Conservation (phyloP, 371 early-diverging fungal species). For the Chytridium lagenaria region DNA sequence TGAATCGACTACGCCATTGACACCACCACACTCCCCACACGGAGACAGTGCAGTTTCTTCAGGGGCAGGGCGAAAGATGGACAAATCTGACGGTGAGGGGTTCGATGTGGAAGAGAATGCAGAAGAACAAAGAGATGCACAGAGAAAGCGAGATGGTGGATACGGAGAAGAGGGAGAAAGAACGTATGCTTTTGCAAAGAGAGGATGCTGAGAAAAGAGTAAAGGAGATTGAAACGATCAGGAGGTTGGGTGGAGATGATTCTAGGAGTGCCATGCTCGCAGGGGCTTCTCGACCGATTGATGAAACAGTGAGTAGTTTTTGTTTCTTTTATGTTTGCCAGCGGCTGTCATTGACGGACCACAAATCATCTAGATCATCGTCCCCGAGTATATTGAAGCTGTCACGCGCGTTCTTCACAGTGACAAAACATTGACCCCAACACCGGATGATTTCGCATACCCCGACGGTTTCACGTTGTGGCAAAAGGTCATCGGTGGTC, state of each 20-base stretch:
- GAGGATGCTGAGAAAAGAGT: slow-evolving; percentile 31
- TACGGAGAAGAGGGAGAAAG: slow-evolving; percentile 14
- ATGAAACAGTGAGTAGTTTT: slow-evolving; percentile 2
- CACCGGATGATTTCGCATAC: slow-evolving; percentile 51
- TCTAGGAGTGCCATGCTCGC: neutral
- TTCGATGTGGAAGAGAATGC: neutral
- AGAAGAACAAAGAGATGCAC: neutral
- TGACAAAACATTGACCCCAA: slow-evolving; percentile 43
- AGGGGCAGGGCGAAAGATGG: slow-evolving; percentile 2
- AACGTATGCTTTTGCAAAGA: slow-evolving; percentile 21
- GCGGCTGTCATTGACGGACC: too few species aligned
- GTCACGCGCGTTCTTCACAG: slow-evolving; percentile 44
- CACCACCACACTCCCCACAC: too few species aligned
- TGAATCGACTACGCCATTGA: too few species aligned
- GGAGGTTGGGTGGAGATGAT: slow-evolving; percentile 16
- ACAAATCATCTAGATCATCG: too few species aligned
- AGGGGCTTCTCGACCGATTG: neutral
- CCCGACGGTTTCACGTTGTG: slow-evolving; percentile 49
- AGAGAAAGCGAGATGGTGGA: neutral
- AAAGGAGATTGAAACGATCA: slow-evolving; percentile 21
- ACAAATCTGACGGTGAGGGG: slow-evolving; percentile 19
- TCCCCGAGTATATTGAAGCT: slow-evolving; percentile 49
- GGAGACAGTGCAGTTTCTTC: too few species aligned
- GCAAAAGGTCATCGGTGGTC: slow-evolving; percentile 36
- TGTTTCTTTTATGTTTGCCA: too few species aligned